phyloP scores from a whole-genome alignment of 495 filamentous ascomycete species.

The Penicillium atrosanguineum region DNA sequence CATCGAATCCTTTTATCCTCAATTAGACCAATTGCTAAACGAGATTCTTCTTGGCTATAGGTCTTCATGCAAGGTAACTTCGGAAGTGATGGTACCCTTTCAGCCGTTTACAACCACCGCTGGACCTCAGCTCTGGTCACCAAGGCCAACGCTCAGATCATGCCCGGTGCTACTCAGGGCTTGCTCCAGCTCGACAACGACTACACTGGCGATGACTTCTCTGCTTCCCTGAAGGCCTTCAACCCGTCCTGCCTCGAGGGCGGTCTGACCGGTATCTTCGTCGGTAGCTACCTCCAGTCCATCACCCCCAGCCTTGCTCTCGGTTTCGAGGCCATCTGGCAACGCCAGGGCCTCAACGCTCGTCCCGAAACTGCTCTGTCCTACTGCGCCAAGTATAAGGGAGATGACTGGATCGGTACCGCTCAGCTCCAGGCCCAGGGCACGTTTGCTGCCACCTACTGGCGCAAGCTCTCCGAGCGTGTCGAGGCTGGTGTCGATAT shows the following conservation, averaged over 20 bases:
- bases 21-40: background rate
- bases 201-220: slow-evolving; percentile 90
- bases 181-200: slow-evolving; percentile 91
- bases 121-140: slow-evolving; percentile 73
- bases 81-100: slow-evolving; percentile 82
- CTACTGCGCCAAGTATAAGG: slow-evolving; percentile 87
- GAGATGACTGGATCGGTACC: slow-evolving; percentile 85
- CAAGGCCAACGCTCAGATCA: slow-evolving; percentile 81
- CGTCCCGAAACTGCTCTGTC: slow-evolving; percentile 82
- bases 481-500: slow-evolving; percentile 95
- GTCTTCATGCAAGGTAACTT: slow-evolving; percentile 93
- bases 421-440: slow-evolving; percentile 82
- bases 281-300: slow-evolving; percentile 92
- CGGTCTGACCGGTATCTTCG: slow-evolving; percentile 87
- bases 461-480: slow-evolving; percentile 88
- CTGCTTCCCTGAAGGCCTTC: slow-evolving; percentile 81
- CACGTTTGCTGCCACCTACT: slow-evolving; percentile 87
- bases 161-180: slow-evolving; percentile 60
- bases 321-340: slow-evolving; percentile 91
- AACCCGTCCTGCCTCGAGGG: slow-evolving; percentile 94
- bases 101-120: slow-evolving; percentile 84
- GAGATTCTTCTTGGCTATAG: slow-evolving; percentile 43
- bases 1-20: background rate
- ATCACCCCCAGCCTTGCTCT: slow-evolving; percentile 84
- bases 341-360: slow-evolving; percentile 71